phyloP scores from a whole-genome alignment of 1,284 basidiomycete genomes.

The Boletus semigastroideus region DNA sequence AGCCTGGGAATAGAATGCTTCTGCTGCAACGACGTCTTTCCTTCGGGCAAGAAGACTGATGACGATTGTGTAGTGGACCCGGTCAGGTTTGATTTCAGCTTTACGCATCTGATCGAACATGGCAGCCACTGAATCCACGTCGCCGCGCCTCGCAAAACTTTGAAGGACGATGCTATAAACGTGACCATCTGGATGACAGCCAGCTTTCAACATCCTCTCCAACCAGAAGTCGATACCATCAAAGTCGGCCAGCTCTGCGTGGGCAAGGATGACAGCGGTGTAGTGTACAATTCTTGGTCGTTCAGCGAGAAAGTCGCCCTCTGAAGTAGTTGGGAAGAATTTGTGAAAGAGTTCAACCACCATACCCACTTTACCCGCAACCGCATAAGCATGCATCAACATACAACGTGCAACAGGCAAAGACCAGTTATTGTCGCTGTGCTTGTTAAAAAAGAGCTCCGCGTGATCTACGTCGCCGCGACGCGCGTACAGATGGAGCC shows the following conservation, averaged over 20 bases:
- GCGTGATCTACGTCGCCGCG: constrained; percentile 49
- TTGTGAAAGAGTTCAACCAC: constrained; percentile 54
- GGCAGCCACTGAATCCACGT: constrained; percentile 53
- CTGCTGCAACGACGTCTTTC: constrained; percentile 68
- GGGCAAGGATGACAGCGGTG: constrained; percentile 56
- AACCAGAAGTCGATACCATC: constrained; percentile 59
- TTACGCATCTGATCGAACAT: constrained; percentile 67
- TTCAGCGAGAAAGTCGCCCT: constrained; percentile 29
- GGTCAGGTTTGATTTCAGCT: constrained; percentile 48
- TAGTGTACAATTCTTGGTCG: constrained; percentile 52
- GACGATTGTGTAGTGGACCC: constrained; percentile 66
- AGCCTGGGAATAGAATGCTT: constrained; percentile 66
- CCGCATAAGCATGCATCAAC: constrained; percentile 56
- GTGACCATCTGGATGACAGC: constrained; percentile 51
- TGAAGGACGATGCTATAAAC: constrained; percentile 65
- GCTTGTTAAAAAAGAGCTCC: constrained; percentile 42
- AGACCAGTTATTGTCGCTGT: constrained; percentile 35
- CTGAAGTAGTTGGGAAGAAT: constrained; percentile 43
- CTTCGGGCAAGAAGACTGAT: constrained; percentile 68
- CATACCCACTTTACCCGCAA: constrained; percentile 40
- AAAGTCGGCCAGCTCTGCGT: constrained; percentile 50
- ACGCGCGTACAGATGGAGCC: constrained; percentile 51
- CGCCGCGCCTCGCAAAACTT: constrained; percentile 56
- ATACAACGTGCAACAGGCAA: constrained; percentile 38
- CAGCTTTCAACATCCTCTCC: constrained; percentile 48